A percentile compares a stretch with the other conserved stretches of the same genome.
Conservation (phyloP, 768 basidiomycete species). For the Gyrodon lividus region DNA sequence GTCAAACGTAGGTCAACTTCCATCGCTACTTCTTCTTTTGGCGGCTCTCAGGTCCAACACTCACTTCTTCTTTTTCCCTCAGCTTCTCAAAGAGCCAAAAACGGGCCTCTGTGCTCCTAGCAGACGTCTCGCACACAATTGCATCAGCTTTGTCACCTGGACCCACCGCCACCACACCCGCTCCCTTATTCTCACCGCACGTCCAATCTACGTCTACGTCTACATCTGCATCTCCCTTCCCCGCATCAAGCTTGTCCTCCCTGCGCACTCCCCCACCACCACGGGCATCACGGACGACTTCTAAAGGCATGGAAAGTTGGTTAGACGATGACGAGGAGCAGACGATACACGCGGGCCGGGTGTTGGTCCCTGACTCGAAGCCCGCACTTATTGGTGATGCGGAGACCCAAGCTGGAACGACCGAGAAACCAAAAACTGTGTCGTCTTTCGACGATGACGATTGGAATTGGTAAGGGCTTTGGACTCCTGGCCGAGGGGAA, state of each 20-base stretch:
- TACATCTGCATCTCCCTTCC: constrained; percentile 5
- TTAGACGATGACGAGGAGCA: constrained; percentile 39
- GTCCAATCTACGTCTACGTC: constrained; percentile 12
- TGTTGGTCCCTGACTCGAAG: constrained; percentile 33
- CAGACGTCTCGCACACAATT: constrained; percentile 61
- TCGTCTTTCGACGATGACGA: constrained; percentile 44
- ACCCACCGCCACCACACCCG: constrained; percentile 32
- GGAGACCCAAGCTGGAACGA: not conserved
- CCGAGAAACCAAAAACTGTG: not conserved
- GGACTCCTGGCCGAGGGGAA: not conserved
- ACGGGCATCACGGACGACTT: constrained; percentile 3
- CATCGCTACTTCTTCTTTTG: not conserved
- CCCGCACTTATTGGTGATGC: constrained; percentile 10
- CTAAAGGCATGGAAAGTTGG: constrained; percentile 15
- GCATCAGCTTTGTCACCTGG: constrained; percentile 46
- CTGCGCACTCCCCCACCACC: constrained; percentile 9
- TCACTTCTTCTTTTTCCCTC: not conserved
- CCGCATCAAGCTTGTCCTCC: constrained; percentile 8
- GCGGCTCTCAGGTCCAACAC: not conserved
- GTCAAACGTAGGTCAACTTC: constrained; percentile 47
- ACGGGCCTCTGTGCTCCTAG: constrained; percentile 63
- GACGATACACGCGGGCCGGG: constrained; percentile 14
- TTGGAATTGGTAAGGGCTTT: constrained; percentile 56
- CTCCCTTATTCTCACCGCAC: constrained; percentile 15
- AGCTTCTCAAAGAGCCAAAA: constrained; percentile 71